These are phyloP conservation scores for Trichoderma lentiforme DNA, from an alignment of 2,329 filamentous ascomycete species.

Conservation along the genomic window DNA sequence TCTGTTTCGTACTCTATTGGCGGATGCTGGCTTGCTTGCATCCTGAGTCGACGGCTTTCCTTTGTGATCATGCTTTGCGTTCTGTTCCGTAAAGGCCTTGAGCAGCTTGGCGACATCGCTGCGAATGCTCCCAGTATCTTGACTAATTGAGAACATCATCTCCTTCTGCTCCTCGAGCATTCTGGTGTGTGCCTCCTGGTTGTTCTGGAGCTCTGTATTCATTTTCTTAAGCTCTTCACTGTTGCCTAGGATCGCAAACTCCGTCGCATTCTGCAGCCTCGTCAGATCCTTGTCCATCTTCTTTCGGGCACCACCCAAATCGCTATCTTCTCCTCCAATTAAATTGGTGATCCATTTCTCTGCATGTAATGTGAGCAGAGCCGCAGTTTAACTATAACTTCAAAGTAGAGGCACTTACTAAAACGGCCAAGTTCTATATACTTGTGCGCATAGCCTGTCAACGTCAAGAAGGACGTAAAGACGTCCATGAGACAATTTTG, in stretches of 20 bases:
- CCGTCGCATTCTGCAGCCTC: slow-evolving; percentile 32
- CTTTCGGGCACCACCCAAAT: slow-evolving; percentile 30
- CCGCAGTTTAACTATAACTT: not conserved
- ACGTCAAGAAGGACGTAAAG: slow-evolving; percentile 32
- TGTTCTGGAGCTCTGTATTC: slow-evolving; percentile 26
- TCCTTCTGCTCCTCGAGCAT: slow-evolving; percentile 29
- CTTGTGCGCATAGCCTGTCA: slow-evolving; percentile 35
- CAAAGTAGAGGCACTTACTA: slow-evolving; percentile 21
- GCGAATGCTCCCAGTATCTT: slow-evolving; percentile 28
- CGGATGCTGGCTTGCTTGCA: slow-evolving; percentile 24
- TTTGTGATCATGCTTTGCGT: slow-evolving; percentile 20
- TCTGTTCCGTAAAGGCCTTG: slow-evolving; percentile 25
- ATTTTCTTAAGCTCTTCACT: slow-evolving; percentile 32
- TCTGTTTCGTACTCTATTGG: slow-evolving; percentile 26
- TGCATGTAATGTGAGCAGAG: not conserved
- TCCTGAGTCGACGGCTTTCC: slow-evolving; percentile 21
- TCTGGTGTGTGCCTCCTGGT: slow-evolving; percentile 25
- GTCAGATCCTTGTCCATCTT: slow-evolving; percentile 28
- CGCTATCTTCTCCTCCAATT: slow-evolving; percentile 30
- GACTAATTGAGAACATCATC: slow-evolving; percentile 27
- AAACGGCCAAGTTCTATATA: slow-evolving; percentile 35
- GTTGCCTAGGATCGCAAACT: slow-evolving; percentile 34
- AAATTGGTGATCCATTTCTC: slow-evolving; percentile 33
- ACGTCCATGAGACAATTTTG: slow-evolving; percentile 37
- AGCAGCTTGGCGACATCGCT: slow-evolving; percentile 29